Evolutionary conservation across 2,329 filamentous ascomycete genomes (phyloP).

Genomic region (Amauroascus verrucosus): DNA sequence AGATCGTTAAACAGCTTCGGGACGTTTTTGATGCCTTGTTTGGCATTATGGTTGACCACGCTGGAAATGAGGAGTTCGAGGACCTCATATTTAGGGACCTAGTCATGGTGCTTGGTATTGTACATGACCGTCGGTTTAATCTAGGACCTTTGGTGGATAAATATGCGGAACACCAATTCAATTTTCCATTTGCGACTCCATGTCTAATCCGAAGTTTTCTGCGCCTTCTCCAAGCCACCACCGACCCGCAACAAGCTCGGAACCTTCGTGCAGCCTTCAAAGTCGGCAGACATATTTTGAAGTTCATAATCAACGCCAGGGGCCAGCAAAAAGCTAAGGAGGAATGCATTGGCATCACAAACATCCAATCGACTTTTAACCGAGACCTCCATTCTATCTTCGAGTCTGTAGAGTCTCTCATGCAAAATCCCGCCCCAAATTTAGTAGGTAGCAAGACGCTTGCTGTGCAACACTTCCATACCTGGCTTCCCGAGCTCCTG

Average conservation of each 20-base stretch:
- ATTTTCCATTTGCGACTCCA: constrained; percentile 83
- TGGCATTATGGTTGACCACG: constrained; percentile 77
- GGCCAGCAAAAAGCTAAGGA: constrained; percentile 83
- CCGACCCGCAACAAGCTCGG: constrained; percentile 71
- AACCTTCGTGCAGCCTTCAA: constrained; percentile 88
- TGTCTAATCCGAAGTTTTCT: constrained; percentile 81
- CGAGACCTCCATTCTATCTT: constrained; percentile 79
- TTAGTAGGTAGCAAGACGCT: constrained; percentile 90
- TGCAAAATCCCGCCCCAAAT: constrained; percentile 75
- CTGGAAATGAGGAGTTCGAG: constrained; percentile 85
- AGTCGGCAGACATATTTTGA: constrained; percentile 82
- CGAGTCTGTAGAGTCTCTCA: constrained; percentile 77
- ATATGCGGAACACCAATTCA: constrained; percentile 79
- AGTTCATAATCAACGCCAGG: constrained; percentile 85
- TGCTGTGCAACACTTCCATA: constrained; percentile 90
- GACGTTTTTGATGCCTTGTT: constrained; percentile 89
- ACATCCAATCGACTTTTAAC: constrained; percentile 60
- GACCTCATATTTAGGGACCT: constrained; percentile 85
- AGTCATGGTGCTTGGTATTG: constrained; percentile 81
- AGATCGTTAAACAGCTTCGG: constrained; percentile 85
- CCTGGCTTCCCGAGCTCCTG: constrained; percentile 86
- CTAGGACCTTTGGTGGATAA: constrained; percentile 81
- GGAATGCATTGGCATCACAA: constrained; percentile 72
- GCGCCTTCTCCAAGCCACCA: constrained; percentile 68
- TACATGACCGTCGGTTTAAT: constrained; percentile 89